A percentile compares a stretch with the other conserved stretches of the same genome.
phyloP scores from a whole-genome alignment of 805 yeast genomes.

The Teunomyces cretensis region DNA sequence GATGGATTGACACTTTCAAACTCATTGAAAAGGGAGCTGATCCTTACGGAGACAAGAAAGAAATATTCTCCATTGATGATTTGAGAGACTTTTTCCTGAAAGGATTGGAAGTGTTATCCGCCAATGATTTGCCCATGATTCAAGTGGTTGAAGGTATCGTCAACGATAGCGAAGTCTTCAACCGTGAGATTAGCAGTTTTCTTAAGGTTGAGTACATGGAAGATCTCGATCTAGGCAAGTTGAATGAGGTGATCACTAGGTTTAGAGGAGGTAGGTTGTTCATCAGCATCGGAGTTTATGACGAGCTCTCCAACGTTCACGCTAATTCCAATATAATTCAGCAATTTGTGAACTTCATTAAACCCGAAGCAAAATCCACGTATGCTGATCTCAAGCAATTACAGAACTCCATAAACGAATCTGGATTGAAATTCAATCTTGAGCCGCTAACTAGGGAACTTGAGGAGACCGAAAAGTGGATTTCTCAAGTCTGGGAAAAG shows the following conservation, averaged over 20 bases:
- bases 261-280: conserved; percentile 22
- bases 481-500: conserved; percentile 12
- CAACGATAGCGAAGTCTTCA: conserved; percentile 23
- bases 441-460: conserved; percentile 14
- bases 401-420: conserved; percentile 19
- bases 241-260: conserved; percentile 25
- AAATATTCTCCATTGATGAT: conserved; percentile 31
- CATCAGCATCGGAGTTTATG: conserved; percentile 22
- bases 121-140: conserved; percentile 24
- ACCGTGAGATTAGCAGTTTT: conserved; percentile 16
- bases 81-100: conserved; percentile 24
- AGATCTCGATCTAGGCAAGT: conserved; percentile 20
- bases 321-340: conserved; percentile 17
- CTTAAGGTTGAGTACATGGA: conserved; percentile 18
- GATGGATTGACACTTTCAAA: conserved; percentile 33
- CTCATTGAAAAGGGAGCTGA: conserved; percentile 41
- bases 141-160: conserved; percentile 33
- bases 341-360: conserved; percentile 11
- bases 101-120: conserved; percentile 26
- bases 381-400: conserved; percentile 25
- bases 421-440: conserved; percentile 19
- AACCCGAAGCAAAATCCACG: not conserved
- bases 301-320: conserved; percentile 28
- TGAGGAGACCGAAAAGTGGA: conserved; percentile 24
- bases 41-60: conserved; percentile 37